These are phyloP conservation scores for Citropsis articulata DNA, from an alignment of 345 rosid genomes.

Conservation along the genomic window DNA sequence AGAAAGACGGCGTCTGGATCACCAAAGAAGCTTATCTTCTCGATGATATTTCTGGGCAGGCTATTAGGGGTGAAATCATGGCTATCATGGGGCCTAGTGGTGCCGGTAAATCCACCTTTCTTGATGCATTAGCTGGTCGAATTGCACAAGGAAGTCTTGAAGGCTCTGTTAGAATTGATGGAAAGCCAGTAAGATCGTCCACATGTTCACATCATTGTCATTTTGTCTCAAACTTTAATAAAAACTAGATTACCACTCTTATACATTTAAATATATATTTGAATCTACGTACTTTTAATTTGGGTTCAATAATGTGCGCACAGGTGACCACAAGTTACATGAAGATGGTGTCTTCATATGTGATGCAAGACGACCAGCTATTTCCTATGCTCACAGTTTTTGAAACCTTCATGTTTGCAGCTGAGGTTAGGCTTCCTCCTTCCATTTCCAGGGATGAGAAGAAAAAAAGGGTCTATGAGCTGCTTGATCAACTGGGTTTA, in stretches of 20 bases:
- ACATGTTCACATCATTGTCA: background rate
- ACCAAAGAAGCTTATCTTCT: constrained; percentile 60
- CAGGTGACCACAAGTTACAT: constrained; percentile 67
- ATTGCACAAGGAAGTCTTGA: constrained; percentile 69
- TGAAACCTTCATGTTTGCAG: constrained; percentile 84
- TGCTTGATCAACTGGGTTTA: constrained; percentile 74
- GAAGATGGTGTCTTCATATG: constrained; percentile 81
- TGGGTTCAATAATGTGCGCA: constrained; percentile 7
- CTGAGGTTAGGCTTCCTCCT: constrained; percentile 79
- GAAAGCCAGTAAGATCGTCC: constrained; percentile 42
- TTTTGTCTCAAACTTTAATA: no score
- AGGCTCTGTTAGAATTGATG: constrained; percentile 73
- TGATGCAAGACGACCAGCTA: constrained; percentile 92
- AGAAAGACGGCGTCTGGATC: constrained; percentile 52
- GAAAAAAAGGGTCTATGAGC: constrained; percentile 56
- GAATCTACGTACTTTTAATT: no score
- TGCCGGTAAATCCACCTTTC: constrained; percentile 87
- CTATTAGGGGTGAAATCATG: constrained; percentile 65
- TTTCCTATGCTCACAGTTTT: constrained; percentile 73
- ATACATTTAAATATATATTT: no score
- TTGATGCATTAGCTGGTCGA: constrained; percentile 84
- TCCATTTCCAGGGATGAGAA: constrained; percentile 62
- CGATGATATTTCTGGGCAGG: constrained; percentile 71
- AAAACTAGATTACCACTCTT: no score
- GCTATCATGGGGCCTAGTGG: constrained; percentile 89